Evolutionary conservation across 2,329 filamentous ascomycete genomes (phyloP).

Genomic region (Ophiocordyceps camponoti-rufipedis): DNA sequence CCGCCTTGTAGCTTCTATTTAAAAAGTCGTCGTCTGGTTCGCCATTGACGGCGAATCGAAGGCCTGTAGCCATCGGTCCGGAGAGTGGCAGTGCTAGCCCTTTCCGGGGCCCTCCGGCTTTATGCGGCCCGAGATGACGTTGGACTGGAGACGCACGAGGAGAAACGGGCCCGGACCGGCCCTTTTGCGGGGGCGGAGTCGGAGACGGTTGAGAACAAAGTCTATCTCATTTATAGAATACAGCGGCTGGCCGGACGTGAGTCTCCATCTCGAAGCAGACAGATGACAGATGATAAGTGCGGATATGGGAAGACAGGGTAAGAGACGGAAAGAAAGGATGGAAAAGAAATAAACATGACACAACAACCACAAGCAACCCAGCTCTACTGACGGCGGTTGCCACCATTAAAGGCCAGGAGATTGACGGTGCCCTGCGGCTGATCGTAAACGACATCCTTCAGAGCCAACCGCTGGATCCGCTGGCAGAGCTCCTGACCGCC

Average conservation of each 20-base stretch:
- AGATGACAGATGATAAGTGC: not conserved
- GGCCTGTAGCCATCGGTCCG: not conserved
- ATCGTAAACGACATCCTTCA: conserved; percentile 19
- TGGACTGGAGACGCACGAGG: too few relatives aligned
- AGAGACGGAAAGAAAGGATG: not conserved
- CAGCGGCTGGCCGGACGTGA: too few relatives aligned
- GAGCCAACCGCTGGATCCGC: conserved; percentile 23
- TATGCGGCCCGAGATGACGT: not conserved
- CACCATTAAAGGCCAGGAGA: conserved; percentile 33
- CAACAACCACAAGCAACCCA: not conserved
- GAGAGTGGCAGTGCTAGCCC: not conserved
- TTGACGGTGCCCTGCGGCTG: conserved; percentile 25
- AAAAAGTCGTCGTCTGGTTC: not conserved
- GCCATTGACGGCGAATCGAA: not conserved
- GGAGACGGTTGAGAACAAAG: not conserved
- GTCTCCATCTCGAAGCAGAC: too few relatives aligned
- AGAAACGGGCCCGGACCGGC: not conserved
- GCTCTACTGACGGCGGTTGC: not conserved
- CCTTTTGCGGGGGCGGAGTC: too few relatives aligned
- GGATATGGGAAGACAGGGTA: not conserved
- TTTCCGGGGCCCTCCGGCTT: not conserved
- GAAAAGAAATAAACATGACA: not conserved
- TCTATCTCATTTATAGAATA: not conserved
- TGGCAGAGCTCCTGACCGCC: conserved; percentile 25
- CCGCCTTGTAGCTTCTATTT: not conserved